Conservation (phyloP, 352 stramenopile species). For the Hyaloperonospora arabidopsidis region DNA sequence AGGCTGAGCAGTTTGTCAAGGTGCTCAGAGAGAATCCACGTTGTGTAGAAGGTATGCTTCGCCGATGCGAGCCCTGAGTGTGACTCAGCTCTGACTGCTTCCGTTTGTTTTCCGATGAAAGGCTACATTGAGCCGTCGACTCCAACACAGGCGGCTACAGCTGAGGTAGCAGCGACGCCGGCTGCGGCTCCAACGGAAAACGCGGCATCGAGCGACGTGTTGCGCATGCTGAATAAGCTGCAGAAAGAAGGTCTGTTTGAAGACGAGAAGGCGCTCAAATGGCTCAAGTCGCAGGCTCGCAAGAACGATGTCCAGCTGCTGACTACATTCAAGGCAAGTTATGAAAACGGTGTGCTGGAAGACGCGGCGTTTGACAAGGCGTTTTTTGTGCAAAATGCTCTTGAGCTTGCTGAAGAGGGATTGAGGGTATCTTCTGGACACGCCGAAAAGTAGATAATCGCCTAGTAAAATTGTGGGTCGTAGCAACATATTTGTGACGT, state of each 20-base stretch:
- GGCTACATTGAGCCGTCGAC: constrained; percentile 30
- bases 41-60: constrained; percentile 51
- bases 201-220: constrained; percentile 52
- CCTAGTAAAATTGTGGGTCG: too few relatives aligned
- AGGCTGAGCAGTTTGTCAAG: constrained; percentile 56
- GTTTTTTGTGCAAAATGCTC: constrained; percentile 80
- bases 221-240: constrained; percentile 66
- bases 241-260: constrained; percentile 72
- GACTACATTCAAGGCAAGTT: constrained; percentile 74
- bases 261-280: constrained; percentile 60
- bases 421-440: constrained; percentile 7
- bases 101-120: constrained; percentile 7
- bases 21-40: constrained; percentile 46
- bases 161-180: constrained; percentile 9
- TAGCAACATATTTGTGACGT: too few relatives aligned
- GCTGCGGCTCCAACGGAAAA: constrained; percentile 21
- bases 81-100: neutral
- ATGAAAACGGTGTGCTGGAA: constrained; percentile 42
- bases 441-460: neutral
- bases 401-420: constrained; percentile 69
- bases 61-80: neutral
- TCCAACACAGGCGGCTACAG: constrained; percentile 11
- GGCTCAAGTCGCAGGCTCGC: constrained; percentile 77
- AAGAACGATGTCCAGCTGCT: constrained; percentile 77
- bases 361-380: constrained; percentile 61